Base-by-base conservation (phyloP, 768 basidiomycete species). In the Lyophyllum semitale region DNA sequence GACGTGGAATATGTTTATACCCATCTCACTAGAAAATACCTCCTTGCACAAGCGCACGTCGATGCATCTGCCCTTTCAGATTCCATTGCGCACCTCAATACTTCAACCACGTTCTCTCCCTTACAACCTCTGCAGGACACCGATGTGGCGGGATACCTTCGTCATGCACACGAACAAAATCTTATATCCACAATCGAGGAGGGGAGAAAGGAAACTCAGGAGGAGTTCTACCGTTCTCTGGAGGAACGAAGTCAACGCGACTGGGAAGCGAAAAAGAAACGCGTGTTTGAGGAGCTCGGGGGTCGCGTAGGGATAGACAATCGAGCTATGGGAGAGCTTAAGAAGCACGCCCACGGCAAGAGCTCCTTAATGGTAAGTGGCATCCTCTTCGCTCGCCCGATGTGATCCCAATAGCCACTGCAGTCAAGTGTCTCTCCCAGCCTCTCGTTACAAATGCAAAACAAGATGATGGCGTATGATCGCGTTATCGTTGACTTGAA, bases 381-480 rank as follows among this genome's bases (percentile, higher is more conserved):
- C 48, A 35, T 46, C 13, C 13, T 47, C 15, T 4, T 20, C 40
- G 11, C 13, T 38, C 41, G 45, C 52, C 23, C 33, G 37, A 33
- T n/a, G 15, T n/a, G 15, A 38, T 47, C 55, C 33, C 30, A 18
- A 41, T 11, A 23, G 9, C 29, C 51, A 20, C 48, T 53, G 44
- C 55, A 75, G 73, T 63, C 72, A 7, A 73, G 69, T 58, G 62
- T 66, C 38, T 74, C 79, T 1, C 84, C 88, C 1, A 84, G 79
- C 55, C 71, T 87, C 20, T 84, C 80, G 13, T 69, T 91, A 37
- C 89, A 92, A 66, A 90, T 90, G 88, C 94, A 95, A 70, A 85
- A 82, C 71, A 92, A 91, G 72, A 95, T 98, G 95, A 93, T 98
- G 89, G 87, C 85, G 12, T 99, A 98, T 68, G 91, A 95, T 75